These are phyloP conservation scores for Globisporangium recalcitrans DNA, from an alignment of 352 stramenopile genomes.

Conservation along the genomic window DNA sequence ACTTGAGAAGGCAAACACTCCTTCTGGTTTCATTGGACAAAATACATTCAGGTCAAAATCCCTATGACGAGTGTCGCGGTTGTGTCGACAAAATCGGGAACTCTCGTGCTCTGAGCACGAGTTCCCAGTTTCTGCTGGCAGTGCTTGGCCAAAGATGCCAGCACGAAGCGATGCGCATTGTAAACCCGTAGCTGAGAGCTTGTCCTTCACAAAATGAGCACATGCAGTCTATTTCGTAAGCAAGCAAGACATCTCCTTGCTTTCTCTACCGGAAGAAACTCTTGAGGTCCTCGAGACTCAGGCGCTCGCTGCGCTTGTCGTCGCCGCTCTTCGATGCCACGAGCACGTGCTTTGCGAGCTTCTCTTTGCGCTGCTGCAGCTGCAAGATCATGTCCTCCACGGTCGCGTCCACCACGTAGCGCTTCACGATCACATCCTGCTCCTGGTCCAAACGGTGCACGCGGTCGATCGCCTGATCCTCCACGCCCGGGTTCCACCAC, in stretches of 20 bases:
- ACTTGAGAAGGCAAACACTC: neutral
- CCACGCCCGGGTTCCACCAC: slow-evolving; percentile 93
- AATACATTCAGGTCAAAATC: neutral
- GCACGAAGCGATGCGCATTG: too few relatives aligned
- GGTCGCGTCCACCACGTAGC: slow-evolving; percentile 85
- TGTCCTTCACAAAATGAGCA: too few relatives aligned
- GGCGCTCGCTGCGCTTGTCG: slow-evolving; percentile 35
- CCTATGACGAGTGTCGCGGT: neutral
- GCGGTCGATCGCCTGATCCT: slow-evolving; percentile 93
- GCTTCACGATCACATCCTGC: slow-evolving; percentile 82
- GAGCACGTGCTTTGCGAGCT: slow-evolving; percentile 81
- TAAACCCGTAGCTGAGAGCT: too few relatives aligned
- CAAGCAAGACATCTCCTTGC: neutral
- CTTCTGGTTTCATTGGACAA: neutral
- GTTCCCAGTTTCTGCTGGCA: too few relatives aligned
- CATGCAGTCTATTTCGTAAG: neutral
- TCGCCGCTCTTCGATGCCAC: slow-evolving; percentile 41
- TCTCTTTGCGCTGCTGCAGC: slow-evolving; percentile 87
- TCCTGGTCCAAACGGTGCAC: slow-evolving; percentile 87
- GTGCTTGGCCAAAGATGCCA: too few relatives aligned
- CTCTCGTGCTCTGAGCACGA: too few relatives aligned
- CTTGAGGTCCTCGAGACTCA: slow-evolving; percentile 66
- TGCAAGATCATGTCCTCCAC: slow-evolving; percentile 91
- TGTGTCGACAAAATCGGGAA: too few relatives aligned
- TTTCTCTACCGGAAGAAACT: slow-evolving; percentile 51